Evolutionary conservation across 805 yeast species (phyloP).

Genomic region (Pichia rugopelliculosa): DNA sequence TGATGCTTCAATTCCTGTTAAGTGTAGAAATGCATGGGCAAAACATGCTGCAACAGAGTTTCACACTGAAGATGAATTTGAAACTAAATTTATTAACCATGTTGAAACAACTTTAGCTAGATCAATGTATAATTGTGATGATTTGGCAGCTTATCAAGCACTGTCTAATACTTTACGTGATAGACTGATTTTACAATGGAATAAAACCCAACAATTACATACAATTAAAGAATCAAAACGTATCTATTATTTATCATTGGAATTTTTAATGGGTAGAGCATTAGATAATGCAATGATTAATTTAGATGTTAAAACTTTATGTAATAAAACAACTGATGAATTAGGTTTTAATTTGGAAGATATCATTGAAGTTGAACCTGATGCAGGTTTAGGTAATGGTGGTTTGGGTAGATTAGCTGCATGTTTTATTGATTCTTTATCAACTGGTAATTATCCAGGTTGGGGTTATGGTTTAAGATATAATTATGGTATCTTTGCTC

Average conservation of each 20-base stretch:
- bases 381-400: constrained; percentile 93
- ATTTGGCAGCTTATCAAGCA: constrained; percentile 88
- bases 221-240: constrained; percentile 79
- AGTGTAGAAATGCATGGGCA: constrained; percentile 72
- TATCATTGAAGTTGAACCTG: constrained; percentile 78
- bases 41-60: constrained; percentile 53
- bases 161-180: constrained; percentile 75
- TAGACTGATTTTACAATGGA: constrained; percentile 79
- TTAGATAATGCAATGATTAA: constrained; percentile 90
- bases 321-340: constrained; percentile 50
- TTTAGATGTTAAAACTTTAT: constrained; percentile 55
- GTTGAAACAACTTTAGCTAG: constrained; percentile 91
- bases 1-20: constrained; percentile 73
- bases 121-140: constrained; percentile 85
- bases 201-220: constrained; percentile 85
- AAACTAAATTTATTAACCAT: constrained; percentile 65
- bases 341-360: constrained; percentile 88
- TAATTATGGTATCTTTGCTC: constrained; percentile 90
- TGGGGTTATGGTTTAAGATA: constrained; percentile 96
- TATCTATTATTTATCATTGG: constrained; percentile 79
- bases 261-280: constrained; percentile 91
- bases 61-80: constrained; percentile 47
- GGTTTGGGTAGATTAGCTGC: constrained; percentile 94
- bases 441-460: constrained; percentile 81
- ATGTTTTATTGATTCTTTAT: constrained; percentile 83